Conservation (phyloP, 225 moss, liverwort and hornwort species). For the Physcomitrium patens region DNA sequence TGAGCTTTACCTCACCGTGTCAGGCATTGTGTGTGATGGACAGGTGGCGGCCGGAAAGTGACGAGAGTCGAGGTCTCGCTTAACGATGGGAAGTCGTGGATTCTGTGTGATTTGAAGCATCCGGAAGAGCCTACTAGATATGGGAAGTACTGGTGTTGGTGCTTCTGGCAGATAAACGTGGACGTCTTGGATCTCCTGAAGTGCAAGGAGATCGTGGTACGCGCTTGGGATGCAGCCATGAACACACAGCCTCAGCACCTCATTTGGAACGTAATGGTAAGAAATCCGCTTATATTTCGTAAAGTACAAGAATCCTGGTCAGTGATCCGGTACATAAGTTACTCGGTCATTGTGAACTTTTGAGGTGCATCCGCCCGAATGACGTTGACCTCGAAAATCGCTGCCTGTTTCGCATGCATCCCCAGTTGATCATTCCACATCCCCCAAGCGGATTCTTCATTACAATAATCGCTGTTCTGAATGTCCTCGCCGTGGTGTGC, state of each 20-base stretch:
- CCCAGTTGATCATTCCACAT: too few relatives aligned
- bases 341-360: too few relatives aligned
- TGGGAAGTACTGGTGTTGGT: constrained; percentile 98
- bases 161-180: constrained; percentile 77
- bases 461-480: neutral
- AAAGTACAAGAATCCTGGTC: too few relatives aligned
- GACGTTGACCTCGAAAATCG: too few relatives aligned
- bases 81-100: constrained; percentile 74
- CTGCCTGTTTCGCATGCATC: too few relatives aligned
- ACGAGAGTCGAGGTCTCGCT: constrained; percentile 78
- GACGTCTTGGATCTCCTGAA: constrained; percentile 74
- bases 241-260: constrained; percentile 84
- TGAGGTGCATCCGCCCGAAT: too few relatives aligned
- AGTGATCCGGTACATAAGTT: too few relatives aligned
- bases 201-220: constrained; percentile 77
- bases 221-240: constrained; percentile 85
- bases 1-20: neutral
- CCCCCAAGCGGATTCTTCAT: neutral
- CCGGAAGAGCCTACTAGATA: constrained; percentile 70
- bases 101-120: constrained; percentile 65
- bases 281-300: neutral
- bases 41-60: constrained; percentile 91
- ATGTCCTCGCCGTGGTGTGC: neutral
- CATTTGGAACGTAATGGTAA: constrained; percentile 98
- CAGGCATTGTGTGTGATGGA: neutral